phyloP scores from a whole-genome alignment of 805 yeast genomes.

The Barnettozyma siamensis region DNA sequence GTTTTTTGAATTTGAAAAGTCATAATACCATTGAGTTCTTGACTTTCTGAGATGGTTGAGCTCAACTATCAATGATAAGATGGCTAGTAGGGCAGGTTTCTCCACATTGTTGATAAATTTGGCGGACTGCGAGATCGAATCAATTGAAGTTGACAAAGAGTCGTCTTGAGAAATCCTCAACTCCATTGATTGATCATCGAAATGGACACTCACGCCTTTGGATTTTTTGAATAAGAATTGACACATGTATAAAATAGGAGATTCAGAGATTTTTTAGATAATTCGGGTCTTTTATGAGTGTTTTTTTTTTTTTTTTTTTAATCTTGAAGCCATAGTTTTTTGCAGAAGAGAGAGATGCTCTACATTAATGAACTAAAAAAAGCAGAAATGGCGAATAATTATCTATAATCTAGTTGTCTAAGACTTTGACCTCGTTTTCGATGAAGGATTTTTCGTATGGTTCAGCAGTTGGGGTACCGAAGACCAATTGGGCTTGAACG shows the following conservation, averaged over 20 bases:
- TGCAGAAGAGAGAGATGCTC: no score
- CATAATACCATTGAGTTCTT: slow-evolving; percentile 6
- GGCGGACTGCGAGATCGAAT: neutral
- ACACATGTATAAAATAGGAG: neutral
- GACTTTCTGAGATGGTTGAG: neutral
- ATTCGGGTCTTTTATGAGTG: neutral
- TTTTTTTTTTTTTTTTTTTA: no score
- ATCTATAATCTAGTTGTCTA: slow-evolving; percentile 11
- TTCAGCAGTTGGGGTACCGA: slow-evolving; percentile 37
- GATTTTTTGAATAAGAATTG: neutral
- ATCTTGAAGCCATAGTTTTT: neutral
- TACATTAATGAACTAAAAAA: no score
- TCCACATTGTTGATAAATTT: neutral
- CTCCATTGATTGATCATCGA: neutral
- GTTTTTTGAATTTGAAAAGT: neutral
- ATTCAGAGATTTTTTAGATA: neutral
- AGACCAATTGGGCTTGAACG: slow-evolving; percentile 44
- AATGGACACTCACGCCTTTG: neutral
- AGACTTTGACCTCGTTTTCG: slow-evolving; percentile 37
- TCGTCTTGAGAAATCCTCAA: neutral
- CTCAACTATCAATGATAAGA: slow-evolving; percentile 1
- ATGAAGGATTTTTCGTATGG: slow-evolving; percentile 36
- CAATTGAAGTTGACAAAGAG: neutral
- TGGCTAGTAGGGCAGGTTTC: neutral
- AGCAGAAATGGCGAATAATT: no score